Conservation (phyloP, 495 filamentous ascomycete genomes). For the Aspergillus saccharolyticus region DNA sequence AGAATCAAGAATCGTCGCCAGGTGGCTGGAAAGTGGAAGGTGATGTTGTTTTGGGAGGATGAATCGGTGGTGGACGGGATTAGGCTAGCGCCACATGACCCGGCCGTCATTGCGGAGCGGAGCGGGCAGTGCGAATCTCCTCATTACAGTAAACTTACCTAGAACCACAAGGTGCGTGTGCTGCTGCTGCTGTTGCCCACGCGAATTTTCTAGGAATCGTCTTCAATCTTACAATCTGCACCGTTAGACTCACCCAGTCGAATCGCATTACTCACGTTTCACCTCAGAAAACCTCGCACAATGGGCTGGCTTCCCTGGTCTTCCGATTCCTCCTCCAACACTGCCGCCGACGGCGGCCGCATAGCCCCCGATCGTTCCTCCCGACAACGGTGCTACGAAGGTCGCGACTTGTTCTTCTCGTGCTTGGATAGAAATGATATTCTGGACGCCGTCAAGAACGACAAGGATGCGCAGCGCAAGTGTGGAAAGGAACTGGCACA, state of each 20-base stretch:
- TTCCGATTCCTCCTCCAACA: constrained; percentile 28
- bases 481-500: constrained; percentile 61
- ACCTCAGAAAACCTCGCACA: constrained; percentile 21
- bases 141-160: no score
- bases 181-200: no score
- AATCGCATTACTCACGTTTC: not conserved
- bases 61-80: constrained; percentile 5
- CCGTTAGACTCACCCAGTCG: not conserved
- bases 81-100: constrained; percentile 21
- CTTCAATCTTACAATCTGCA: not conserved
- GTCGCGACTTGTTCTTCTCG: constrained; percentile 76
- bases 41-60: constrained; percentile 2
- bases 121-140: not conserved
- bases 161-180: no score
- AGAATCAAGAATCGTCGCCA: not conserved
- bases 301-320: constrained; percentile 46
- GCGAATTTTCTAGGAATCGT: not conserved
- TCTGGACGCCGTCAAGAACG: constrained; percentile 74
- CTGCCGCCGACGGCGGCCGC: constrained; percentile 53
- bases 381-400: constrained; percentile 78
- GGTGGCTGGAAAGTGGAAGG: not conserved
- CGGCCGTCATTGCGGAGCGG: constrained; percentile 14
- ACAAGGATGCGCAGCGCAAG: constrained; percentile 54
- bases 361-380: constrained; percentile 73
- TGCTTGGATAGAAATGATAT: constrained; percentile 81